These are phyloP conservation scores for Candida orba DNA, from an alignment of 805 yeast genomes.

Conservation along the genomic window DNA sequence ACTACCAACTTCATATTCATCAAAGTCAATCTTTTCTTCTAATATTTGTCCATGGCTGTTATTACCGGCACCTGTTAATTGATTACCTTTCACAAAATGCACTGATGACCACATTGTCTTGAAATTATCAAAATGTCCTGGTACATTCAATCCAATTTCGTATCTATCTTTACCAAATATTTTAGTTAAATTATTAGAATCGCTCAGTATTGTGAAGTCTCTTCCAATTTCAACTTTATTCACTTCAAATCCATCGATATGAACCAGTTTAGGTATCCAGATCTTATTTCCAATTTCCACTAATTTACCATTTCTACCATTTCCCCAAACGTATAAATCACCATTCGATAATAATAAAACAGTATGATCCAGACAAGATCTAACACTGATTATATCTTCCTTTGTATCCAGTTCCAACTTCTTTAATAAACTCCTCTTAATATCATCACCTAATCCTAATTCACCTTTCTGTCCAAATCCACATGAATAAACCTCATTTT, in stretches of 20 bases:
- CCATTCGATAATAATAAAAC: slow-evolving; percentile 35
- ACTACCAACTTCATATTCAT: slow-evolving; percentile 50
- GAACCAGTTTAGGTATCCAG: slow-evolving; percentile 10
- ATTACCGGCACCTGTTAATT: slow-evolving; percentile 58
- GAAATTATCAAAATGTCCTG: slow-evolving; percentile 18
- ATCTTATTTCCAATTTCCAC: slow-evolving; percentile 18
- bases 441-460: slow-evolving; percentile 44
- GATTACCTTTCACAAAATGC: slow-evolving; percentile 34
- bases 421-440: slow-evolving; percentile 3
- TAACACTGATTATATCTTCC: slow-evolving; percentile 12
- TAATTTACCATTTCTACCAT: slow-evolving; percentile 52
- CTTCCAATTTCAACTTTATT: slow-evolving; percentile 37
- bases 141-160: slow-evolving; percentile 5
- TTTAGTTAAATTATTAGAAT: slow-evolving; percentile 10
- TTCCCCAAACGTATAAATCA: slow-evolving; percentile 59
- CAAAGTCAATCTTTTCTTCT: slow-evolving; percentile 18
- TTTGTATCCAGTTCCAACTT: slow-evolving; percentile 9
- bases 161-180: slow-evolving; percentile 32
- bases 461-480: slow-evolving; percentile 75
- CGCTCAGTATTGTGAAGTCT: slow-evolving; percentile 43
- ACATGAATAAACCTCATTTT: slow-evolving; percentile 37
- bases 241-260: neutral
- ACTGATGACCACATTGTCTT: slow-evolving; percentile 76
- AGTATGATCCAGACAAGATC: slow-evolving; percentile 40
- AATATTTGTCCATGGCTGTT: slow-evolving; percentile 66